Conservation (phyloP, 1,284 basidiomycete genomes). For the Tausonia pullulans region DNA sequence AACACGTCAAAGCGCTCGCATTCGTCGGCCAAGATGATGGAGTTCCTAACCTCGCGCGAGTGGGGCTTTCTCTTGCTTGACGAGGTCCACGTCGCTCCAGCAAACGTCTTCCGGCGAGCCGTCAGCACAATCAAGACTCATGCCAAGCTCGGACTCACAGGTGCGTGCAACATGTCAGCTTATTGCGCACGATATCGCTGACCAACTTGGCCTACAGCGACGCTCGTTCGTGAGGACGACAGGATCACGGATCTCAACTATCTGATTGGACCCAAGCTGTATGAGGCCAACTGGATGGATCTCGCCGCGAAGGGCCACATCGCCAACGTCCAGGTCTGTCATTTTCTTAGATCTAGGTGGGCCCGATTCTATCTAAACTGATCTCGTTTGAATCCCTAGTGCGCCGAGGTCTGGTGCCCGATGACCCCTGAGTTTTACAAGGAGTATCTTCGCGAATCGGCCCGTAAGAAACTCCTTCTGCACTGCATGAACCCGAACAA, state of each 20-base stretch:
- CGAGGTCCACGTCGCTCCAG: constrained; percentile 95
- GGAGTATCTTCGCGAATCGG: constrained; percentile 85
- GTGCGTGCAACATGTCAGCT: constrained; percentile 37
- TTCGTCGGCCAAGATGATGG: constrained; percentile 98
- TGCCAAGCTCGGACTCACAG: constrained; percentile 87
- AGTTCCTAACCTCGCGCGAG: constrained; percentile 84
- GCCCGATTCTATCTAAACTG: too few species aligned
- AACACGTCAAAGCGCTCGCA: constrained; percentile 92
- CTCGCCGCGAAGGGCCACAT: constrained; percentile 98
- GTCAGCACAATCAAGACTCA: constrained; percentile 96
- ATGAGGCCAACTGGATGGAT: constrained; percentile 99
- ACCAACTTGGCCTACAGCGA: constrained; percentile 46
- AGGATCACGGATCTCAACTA: constrained; percentile 98
- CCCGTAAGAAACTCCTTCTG: constrained; percentile 82
- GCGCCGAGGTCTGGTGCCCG: constrained; percentile 99
- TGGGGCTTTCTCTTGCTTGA: constrained; percentile 94
- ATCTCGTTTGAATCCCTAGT: constrained; percentile 40
- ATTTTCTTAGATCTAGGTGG: background rate
- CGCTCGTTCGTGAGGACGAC: constrained; percentile 96
- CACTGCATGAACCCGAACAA: constrained; percentile 99
- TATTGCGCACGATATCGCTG: constrained; percentile 6
- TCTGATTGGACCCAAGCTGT: constrained; percentile 97
- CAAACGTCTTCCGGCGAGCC: constrained; percentile 90
- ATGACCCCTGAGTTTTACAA: constrained; percentile 99
- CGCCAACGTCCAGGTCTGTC: constrained; percentile 85